Conservation (phyloP, 2,329 filamentous ascomycete species). For the Daldinia sp. region DNA sequence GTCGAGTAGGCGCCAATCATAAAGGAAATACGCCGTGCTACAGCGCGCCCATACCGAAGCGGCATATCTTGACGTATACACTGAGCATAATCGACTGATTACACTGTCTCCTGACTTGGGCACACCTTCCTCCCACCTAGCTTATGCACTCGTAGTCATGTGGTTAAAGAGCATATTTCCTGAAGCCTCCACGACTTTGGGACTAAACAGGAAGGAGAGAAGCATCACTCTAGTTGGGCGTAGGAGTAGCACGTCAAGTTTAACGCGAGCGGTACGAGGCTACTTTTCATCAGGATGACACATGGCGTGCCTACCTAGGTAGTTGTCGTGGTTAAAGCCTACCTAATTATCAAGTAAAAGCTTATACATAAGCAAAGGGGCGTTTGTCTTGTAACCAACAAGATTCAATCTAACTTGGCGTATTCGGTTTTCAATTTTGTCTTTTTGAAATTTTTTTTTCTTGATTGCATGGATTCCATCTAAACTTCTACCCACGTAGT, state of each 20-base stretch:
- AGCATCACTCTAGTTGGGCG: neutral
- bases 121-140: neutral
- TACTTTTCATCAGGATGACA: neutral
- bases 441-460: no score
- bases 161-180: neutral
- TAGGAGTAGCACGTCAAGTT: neutral
- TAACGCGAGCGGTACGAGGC: neutral
- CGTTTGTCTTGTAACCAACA: neutral
- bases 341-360: neutral
- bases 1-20: neutral
- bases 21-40: neutral
- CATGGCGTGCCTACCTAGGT: neutral
- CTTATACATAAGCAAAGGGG: neutral
- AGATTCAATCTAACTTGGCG: no score
- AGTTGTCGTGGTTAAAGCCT: neutral
- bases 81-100: neutral
- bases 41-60: neutral
- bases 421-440: no score
- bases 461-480: no score
- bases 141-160: no score
- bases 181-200: neutral
- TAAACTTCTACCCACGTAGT: no score
- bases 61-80: neutral
- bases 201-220: slow-evolving; percentile 1
- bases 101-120: neutral